These are phyloP conservation scores for Globisporangium acanthophoron DNA, from an alignment of 352 stramenopile species.

Conservation along the genomic window DNA sequence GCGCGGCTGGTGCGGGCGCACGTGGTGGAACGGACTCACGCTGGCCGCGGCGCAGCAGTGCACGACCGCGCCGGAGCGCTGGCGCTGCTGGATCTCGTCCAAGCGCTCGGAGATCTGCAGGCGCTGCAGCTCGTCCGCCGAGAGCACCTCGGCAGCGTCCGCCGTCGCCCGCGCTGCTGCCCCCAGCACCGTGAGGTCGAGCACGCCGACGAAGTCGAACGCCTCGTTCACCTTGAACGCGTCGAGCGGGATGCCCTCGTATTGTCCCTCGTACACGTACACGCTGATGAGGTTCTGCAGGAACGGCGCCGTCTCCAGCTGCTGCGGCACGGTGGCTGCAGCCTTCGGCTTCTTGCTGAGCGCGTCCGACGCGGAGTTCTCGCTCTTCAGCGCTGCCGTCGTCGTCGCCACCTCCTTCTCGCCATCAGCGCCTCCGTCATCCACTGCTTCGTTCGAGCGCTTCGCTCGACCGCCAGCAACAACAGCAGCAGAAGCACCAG, in stretches of 20 bases:
- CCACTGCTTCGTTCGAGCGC: conserved; percentile 32
- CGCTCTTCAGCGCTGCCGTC: not conserved
- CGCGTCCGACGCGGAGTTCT: conserved; percentile 10
- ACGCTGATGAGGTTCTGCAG: conserved; percentile 42
- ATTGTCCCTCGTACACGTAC: conserved; percentile 73
- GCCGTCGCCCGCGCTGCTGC: conserved; percentile 12
- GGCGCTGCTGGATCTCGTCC: conserved; percentile 45
- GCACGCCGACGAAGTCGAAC: conserved; percentile 75
- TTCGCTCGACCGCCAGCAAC: conserved; percentile 10
- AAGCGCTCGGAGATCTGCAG: conserved; percentile 65
- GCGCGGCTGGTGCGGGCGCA: conserved; percentile 38
- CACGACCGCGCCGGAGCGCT: conserved; percentile 43
- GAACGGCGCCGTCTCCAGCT: not conserved
- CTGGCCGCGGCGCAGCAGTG: conserved; percentile 52
- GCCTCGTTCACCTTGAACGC: conserved; percentile 79
- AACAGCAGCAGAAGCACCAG: not conserved
- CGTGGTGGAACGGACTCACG: conserved; percentile 36
- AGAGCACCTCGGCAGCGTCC: conserved; percentile 14
- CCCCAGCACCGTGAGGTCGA: conserved; percentile 55
- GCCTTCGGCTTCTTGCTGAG: conserved; percentile 40
- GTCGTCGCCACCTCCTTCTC: not conserved
- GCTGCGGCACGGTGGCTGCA: not conserved
- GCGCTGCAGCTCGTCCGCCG: conserved; percentile 33
- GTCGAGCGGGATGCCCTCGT: conserved; percentile 34
- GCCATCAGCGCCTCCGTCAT: not conserved